A percentile compares a stretch with the other conserved stretches of the same genome.
Evolutionary conservation across 768 basidiomycete species (phyloP).

Genomic region (Filobasidium floriforme): DNA sequence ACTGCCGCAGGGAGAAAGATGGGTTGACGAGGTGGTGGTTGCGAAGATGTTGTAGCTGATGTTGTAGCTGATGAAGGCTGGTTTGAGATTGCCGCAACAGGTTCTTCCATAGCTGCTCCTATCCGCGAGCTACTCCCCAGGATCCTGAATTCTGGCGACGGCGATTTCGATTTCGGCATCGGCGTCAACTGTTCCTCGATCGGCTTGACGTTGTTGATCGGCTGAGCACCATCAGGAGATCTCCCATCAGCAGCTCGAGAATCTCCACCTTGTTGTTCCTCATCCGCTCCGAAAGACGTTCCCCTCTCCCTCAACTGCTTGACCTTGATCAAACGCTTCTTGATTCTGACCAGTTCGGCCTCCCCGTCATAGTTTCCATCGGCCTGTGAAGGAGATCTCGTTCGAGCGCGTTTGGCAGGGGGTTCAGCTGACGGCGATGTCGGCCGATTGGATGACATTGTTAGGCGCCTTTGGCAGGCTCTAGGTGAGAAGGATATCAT

Average conservation of each 20-base stretch:
- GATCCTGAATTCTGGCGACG: neutral
- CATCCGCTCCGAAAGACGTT: neutral
- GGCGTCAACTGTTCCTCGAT: neutral
- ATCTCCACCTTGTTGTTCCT: neutral
- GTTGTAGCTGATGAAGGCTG: too few species aligned
- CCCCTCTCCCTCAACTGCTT: slow-evolving; percentile 10
- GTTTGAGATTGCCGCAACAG: neutral
- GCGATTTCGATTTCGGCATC: neutral
- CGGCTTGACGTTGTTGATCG: too few species aligned
- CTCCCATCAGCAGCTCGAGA: neutral
- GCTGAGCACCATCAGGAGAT: too few species aligned
- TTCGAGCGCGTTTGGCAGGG: slow-evolving; percentile 6
- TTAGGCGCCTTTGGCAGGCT: neutral
- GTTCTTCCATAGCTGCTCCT: neutral
- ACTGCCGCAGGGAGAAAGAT: slow-evolving; percentile 7
- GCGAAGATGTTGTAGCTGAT: neutral
- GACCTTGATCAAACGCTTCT: slow-evolving; percentile 18
- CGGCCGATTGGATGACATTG: neutral
- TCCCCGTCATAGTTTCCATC: neutral
- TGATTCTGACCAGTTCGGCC: slow-evolving; percentile 11
- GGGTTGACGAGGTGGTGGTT: neutral
- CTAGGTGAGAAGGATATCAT: neutral
- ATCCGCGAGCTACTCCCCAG: neutral
- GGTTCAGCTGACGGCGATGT: neutral
- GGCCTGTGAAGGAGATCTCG: neutral